Conservation (phyloP, 164 flowering plant species). For the Chimonanthus salicifolius region DNA sequence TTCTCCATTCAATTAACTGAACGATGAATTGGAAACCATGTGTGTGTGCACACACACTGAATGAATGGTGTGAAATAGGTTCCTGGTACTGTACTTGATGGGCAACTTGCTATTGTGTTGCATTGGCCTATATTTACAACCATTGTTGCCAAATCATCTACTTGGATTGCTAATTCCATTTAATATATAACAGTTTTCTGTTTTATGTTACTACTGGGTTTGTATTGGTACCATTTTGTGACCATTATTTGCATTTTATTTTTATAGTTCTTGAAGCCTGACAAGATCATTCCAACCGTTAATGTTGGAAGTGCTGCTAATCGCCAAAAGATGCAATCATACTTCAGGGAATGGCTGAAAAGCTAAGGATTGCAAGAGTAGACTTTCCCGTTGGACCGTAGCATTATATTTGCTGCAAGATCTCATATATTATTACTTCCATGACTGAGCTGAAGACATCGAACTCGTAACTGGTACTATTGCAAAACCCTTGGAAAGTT, state of each 20-base stretch:
- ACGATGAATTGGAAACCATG: background rate
- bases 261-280: slow-evolving; percentile 63
- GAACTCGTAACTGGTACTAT: background rate
- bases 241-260: background rate
- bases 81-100: background rate
- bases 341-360: slow-evolving; percentile 53
- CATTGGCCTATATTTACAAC: background rate
- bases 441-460: background rate
- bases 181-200: background rate
- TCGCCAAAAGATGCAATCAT: slow-evolving; percentile 65
- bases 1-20: background rate
- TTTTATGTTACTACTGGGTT: too few species aligned
- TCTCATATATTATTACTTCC: background rate
- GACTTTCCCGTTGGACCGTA: background rate
- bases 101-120: background rate
- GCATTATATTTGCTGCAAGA: background rate
- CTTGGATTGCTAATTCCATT: background rate
- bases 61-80: background rate
- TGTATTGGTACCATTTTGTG: background rate
- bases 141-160: background rate
- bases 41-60: background rate
- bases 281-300: slow-evolving; percentile 71
- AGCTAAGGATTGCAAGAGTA: slow-evolving; percentile 1
- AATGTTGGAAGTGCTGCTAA: slow-evolving; percentile 50
- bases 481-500: too few species aligned